Base-by-base conservation (phyloP, 345 rosid species). In the Aquilaria yunnanensis region DNA sequence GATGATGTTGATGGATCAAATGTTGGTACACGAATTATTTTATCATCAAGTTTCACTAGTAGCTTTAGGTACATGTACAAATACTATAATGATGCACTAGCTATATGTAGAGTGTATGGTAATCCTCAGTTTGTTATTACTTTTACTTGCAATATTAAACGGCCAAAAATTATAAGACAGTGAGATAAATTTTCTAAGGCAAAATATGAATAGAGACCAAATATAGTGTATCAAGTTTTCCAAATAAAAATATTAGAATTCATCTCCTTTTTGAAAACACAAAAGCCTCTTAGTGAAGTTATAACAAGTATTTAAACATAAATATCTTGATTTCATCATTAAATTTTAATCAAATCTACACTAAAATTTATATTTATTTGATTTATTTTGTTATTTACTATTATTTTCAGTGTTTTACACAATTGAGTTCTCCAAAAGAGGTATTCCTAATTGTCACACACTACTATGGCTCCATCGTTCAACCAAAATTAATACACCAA, bases 351-450 rank as follows among this genome's bases (percentile, higher is more conserved):
- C 23, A 0, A 23, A 23, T 23, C 23, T 23, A 23, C 23, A 23
- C 23, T 23, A 23, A 23, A 23, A 23, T 23, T 23, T 23, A 23
- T 23, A 23, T 23, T 23, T 23, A 23, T 23, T 23, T 23, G 1
- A 0, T 23, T 23, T 23, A 23, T 23, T 23, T 23, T 23, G 23
- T 23, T 23, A 23, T 23, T 23, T 23, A 23, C 12, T 14, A 14
- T 23, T 11, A 2, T 4, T 29, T 5, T 2, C 1, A 67, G 59
- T 10, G 37, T 1, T 51, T 5, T n/a, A 58, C 3, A 45, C 52
- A 4, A 59, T 67, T 12, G 45, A 67, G 10, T 67, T 67, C 12
- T 48, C 50, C 14, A 60, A 67, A 31, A 2, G 60, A 5, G 65
- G 59, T 0, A 46, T 60, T 4, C 65, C 55, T 0, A 59, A 67